Conservation (phyloP, 169 alveolate species). For the Amoebophrya sp. region DNA sequence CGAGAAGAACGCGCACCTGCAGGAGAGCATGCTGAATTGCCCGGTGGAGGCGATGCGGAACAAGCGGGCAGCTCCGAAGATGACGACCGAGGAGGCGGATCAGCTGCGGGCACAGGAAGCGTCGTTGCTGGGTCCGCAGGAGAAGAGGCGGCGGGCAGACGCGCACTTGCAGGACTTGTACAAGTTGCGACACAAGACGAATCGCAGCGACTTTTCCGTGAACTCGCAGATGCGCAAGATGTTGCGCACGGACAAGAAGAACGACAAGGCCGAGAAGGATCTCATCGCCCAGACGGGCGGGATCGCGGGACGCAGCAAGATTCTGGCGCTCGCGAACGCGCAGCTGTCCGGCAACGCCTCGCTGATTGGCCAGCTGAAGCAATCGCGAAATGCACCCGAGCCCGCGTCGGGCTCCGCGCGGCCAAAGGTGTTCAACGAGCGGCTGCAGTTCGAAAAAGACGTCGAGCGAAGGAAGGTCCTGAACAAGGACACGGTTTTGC, state of each 20-base stretch:
- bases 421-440: neutral
- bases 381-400: neutral
- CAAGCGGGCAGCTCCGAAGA: too few species aligned
- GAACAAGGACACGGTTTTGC: neutral
- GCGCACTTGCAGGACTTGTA: neutral
- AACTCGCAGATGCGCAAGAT: neutral
- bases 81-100: too few species aligned
- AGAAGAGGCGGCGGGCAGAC: neutral
- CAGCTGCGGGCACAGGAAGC: too few species aligned
- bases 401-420: neutral
- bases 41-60: too few species aligned
- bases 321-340: neutral
- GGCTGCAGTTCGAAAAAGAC: neutral
- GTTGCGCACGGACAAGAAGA: neutral
- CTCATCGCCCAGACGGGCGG: neutral
- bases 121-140: too few species aligned
- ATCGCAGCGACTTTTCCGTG: neutral
- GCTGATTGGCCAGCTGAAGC: neutral
- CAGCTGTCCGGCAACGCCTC: neutral
- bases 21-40: too few species aligned
- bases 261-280: neutral
- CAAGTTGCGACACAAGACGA: neutral
- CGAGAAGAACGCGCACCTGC: too few species aligned
- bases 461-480: neutral
- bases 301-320: neutral